A percentile compares a stretch with the other conserved stretches of the same genome.
phyloP scores from a whole-genome alignment of 2,329 filamentous ascomycete genomes.

The Lasiodiplodia sp. region DNA sequence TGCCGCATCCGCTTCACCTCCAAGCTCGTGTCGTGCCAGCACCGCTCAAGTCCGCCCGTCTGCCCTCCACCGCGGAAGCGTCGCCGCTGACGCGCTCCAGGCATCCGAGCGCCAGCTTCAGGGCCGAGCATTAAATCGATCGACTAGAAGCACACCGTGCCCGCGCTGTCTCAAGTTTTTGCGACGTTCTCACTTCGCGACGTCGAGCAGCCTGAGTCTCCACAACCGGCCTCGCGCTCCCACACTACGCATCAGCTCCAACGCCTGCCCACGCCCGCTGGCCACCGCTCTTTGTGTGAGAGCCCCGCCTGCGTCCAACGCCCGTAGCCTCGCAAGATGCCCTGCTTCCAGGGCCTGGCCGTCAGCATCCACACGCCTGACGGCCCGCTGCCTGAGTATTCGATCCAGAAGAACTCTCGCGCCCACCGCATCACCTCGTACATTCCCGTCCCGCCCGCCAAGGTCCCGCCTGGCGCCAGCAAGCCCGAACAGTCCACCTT shows the following conservation, averaged over 20 bases:
- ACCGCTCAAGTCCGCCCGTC: slow-evolving; percentile 1
- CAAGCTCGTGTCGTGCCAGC: slow-evolving; percentile 17
- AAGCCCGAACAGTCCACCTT: slow-evolving; percentile 95
- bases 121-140: slow-evolving; percentile 27
- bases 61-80: slow-evolving; percentile 18
- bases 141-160: slow-evolving; percentile 24
- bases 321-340: slow-evolving; percentile 63
- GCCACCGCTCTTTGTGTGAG: slow-evolving; percentile 29
- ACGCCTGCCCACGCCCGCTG: slow-evolving; percentile 3
- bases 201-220: neutral
- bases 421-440: slow-evolving; percentile 94
- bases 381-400: slow-evolving; percentile 86
- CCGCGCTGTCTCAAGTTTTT: slow-evolving; percentile 21
- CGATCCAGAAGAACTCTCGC: slow-evolving; percentile 91
- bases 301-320: slow-evolving; percentile 21
- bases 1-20: neutral
- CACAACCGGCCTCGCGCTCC: neutral
- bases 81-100: slow-evolving; percentile 10
- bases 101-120: slow-evolving; percentile 28
- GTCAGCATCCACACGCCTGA: slow-evolving; percentile 90
- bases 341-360: slow-evolving; percentile 99
- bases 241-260: neutral
- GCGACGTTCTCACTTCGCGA: slow-evolving; percentile 8
- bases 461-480: slow-evolving; percentile 69
- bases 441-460: slow-evolving; percentile 91